Evolutionary conservation across 306 rosid species (phyloP).

Genomic region (Quercus wislizeni): DNA sequence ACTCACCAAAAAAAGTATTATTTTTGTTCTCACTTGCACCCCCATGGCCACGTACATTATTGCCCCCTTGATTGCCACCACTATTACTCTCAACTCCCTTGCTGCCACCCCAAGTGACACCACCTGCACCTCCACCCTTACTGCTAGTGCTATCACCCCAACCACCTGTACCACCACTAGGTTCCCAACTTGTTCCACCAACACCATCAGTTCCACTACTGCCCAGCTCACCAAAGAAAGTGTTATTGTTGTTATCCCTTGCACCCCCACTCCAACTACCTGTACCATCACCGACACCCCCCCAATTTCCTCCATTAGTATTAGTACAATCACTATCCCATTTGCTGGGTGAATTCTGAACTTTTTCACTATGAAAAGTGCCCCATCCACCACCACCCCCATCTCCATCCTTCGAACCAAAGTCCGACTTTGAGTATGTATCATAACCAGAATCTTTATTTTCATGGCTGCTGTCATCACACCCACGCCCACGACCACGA

Average conservation of each 20-base stretch:
- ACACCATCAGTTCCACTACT: not conserved
- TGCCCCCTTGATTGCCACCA: too few relatives aligned
- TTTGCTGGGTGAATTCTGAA: too few relatives aligned
- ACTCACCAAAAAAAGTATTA: not conserved
- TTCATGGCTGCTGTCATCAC: not conserved
- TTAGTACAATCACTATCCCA: not conserved
- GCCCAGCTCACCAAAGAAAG: not conserved
- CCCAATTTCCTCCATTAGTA: not conserved
- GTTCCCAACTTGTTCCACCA: not conserved
- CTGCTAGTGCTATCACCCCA: not conserved
- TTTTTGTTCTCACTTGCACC: too few relatives aligned
- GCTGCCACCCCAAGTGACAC: not conserved
- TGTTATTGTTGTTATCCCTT: not conserved
- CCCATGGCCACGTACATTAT: too few relatives aligned
- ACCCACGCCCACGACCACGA: not conserved
- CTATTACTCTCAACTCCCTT: not conserved
- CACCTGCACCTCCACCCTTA: not conserved
- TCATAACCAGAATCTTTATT: not conserved
- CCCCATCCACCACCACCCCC: not conserved
- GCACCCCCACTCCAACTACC: not conserved
- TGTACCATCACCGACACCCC: not conserved
- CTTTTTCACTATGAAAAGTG: not conserved
- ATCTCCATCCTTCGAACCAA: not conserved
- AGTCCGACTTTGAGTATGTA: conserved; percentile 10
- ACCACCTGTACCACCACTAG: not conserved